Evolutionary conservation across 768 basidiomycete species (phyloP).

Genomic region (Psilocybe sp.): DNA sequence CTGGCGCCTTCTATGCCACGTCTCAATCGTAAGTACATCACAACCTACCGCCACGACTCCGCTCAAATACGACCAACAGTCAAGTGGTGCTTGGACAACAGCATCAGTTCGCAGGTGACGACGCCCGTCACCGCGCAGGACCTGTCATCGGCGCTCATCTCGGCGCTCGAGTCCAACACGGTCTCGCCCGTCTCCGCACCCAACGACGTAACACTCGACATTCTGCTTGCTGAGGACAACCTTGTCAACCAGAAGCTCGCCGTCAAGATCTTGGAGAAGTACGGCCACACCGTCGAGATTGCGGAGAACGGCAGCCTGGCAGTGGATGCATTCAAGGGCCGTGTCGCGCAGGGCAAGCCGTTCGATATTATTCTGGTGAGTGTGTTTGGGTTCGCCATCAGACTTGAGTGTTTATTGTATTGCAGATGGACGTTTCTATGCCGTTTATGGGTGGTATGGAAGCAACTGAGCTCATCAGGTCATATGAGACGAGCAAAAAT

Average conservation of each 20-base stretch:
- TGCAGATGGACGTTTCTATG: slow-evolving; percentile 97
- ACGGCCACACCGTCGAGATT: slow-evolving; percentile 93
- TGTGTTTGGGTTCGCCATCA: slow-evolving; percentile 10
- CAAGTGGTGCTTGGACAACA: slow-evolving; percentile 96
- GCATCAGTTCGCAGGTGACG: slow-evolving; percentile 92
- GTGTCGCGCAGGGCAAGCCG: slow-evolving; percentile 65
- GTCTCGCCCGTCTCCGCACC: slow-evolving; percentile 84
- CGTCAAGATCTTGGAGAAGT: slow-evolving; percentile 94
- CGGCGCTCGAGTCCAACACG: slow-evolving; percentile 93
- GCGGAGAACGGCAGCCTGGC: slow-evolving; percentile 96
- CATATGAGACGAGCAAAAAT: slow-evolving; percentile 72
- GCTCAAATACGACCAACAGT: slow-evolving; percentile 41
- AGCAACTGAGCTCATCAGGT: slow-evolving; percentile 88
- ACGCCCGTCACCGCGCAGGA: slow-evolving; percentile 88
- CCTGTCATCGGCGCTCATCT: slow-evolving; percentile 86
- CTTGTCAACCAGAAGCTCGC: slow-evolving; percentile 95
- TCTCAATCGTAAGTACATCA: slow-evolving; percentile 59
- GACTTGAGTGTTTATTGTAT: background rate
- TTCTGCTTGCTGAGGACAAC: slow-evolving; percentile 96
- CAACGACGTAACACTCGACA: slow-evolving; percentile 86
- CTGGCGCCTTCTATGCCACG: slow-evolving; percentile 76
- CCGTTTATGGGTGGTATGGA: slow-evolving; percentile 99
- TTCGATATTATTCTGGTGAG: slow-evolving; percentile 91
- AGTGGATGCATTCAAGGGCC: slow-evolving; percentile 85
- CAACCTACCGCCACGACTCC: background rate